Percentiles rank a stretch among this genome's conserved stretches.
These are phyloP conservation scores for Neoscytalidium dimidiatum DNA, from an alignment of 2,329 filamentous ascomycete species.

Conservation along the genomic window DNA sequence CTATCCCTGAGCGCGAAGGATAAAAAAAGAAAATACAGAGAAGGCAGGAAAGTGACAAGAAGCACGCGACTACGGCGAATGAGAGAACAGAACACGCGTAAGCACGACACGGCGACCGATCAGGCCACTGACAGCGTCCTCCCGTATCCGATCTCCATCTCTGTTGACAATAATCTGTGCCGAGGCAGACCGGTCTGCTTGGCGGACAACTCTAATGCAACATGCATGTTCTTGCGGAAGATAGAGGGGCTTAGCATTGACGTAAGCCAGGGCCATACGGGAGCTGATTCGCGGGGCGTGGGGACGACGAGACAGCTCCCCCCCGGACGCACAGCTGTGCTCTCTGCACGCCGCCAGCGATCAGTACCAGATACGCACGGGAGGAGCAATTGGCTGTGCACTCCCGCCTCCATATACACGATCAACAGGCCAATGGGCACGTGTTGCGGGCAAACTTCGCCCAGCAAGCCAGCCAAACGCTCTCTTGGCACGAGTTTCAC, in stretches of 20 bases:
- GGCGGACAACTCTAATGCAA: conserved; percentile 5
- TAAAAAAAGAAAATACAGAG: not conserved
- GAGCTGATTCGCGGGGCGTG: not conserved
- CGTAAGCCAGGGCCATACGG: not conserved
- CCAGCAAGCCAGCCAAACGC: not conserved
- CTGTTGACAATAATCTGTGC: no score
- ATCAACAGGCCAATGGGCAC: not conserved
- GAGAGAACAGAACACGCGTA: not conserved
- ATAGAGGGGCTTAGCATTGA: conserved; percentile 3
- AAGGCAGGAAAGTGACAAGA: not conserved
- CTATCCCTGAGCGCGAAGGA: not conserved
- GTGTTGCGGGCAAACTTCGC: not conserved
- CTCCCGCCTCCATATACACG: not conserved
- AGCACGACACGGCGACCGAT: not conserved
- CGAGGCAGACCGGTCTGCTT: not conserved
- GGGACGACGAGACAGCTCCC: not conserved
- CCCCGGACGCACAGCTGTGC: not conserved
- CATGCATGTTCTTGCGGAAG: not conserved
- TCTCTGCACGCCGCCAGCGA: not conserved
- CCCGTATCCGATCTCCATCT: not conserved
- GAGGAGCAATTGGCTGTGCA: not conserved
- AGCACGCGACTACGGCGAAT: not conserved
- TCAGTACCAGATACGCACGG: not conserved
- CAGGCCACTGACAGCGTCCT: not conserved
- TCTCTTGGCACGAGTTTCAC: not conserved